phyloP scores from a whole-genome alignment of 768 basidiomycete species.

The Lentinula boryana region DNA sequence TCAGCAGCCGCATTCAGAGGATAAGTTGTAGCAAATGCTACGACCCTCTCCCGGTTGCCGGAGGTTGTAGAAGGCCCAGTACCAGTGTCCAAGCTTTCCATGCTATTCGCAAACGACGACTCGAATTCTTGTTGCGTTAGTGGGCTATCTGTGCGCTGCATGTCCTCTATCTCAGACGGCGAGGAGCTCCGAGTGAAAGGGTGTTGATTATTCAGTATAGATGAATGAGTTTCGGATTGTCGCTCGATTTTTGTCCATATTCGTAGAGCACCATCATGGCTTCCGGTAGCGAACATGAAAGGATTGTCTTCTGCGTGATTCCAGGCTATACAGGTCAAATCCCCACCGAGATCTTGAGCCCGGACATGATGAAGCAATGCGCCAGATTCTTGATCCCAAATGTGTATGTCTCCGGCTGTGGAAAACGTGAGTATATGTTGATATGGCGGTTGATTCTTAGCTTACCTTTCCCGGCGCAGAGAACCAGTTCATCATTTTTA shows the following conservation, averaged over 20 bases:
- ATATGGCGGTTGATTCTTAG: background rate
- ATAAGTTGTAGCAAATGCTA: background rate
- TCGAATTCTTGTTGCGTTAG: conserved; percentile 7
- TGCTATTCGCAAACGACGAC: conserved; percentile 2
- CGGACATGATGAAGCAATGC: conserved; percentile 65
- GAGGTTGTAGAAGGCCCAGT: background rate
- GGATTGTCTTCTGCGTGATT: conserved; percentile 59
- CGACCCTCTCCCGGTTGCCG: background rate
- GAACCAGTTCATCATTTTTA: conserved; percentile 68
- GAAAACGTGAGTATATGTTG: background rate
- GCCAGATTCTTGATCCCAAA: conserved; percentile 82
- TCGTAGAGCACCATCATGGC: conserved; percentile 69
- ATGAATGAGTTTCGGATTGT: background rate
- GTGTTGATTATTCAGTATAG: background rate
- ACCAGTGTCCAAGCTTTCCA: background rate
- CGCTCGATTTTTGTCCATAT: conserved; percentile 54
- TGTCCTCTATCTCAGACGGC: conserved; percentile 3
- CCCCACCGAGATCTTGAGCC: conserved; percentile 56
- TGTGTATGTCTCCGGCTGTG: conserved; percentile 74
- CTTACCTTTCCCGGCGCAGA: conserved; percentile 72
- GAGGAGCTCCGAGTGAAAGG: conserved; percentile 7
- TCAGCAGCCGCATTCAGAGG: background rate
- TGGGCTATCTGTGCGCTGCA: conserved; percentile 10
- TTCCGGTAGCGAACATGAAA: conserved; percentile 74
- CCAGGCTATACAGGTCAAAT: conserved; percentile 79